Base-by-base conservation (phyloP, 164 flowering plant species). In the Malania oleifera region DNA sequence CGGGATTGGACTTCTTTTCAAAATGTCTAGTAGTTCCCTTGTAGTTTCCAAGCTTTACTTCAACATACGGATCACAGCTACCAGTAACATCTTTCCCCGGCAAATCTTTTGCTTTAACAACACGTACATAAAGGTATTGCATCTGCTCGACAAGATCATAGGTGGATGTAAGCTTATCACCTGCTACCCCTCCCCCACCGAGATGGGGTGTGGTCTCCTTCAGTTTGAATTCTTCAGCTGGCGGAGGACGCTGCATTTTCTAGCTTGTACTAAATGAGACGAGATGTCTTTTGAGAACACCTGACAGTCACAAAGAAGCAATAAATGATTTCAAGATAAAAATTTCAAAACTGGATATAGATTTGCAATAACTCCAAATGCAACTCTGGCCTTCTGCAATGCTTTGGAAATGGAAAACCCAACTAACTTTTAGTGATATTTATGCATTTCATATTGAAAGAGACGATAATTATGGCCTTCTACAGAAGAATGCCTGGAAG, bases 91-190 rank as follows among this genome's bases (percentile, higher is more conserved):
- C 55, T 52, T 52, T 52, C 34, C 37, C 34, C 0, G 55, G 55
- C 19, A 52, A 18, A 52, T 52, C 55, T 37, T 20, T 27, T 6
- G 55, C 55, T 31, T 52, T 52, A 9, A 52, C 55, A 31, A 52
- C 55, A 15, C 55, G 55, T 6, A 52, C 55, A 52, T 52, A 52
- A 18, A 52, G 55, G 37, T 52, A 52, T 31, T 52, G 55, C 55
- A 52, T 52, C 55, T 52, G 55, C 55, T 52, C 55, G 7, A 52
- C 55, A 0, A 52, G 55, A 22, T 52, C 55, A 52, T 52, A 52
- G 19, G 55, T 28, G 2, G 10, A 11, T 2, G 55, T 31, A 17
- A 52, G 55, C 55, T 52, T 52, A 18, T 52, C 55, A 5, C 55
- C 55, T 4, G 27, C 18, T 17, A 31, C 23, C 20, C 34, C 38